Percentiles rank a stretch among this genome's conserved stretches.
phyloP scores from a whole-genome alignment of 495 filamentous ascomycete genomes.

The Xylaria telfairii region DNA sequence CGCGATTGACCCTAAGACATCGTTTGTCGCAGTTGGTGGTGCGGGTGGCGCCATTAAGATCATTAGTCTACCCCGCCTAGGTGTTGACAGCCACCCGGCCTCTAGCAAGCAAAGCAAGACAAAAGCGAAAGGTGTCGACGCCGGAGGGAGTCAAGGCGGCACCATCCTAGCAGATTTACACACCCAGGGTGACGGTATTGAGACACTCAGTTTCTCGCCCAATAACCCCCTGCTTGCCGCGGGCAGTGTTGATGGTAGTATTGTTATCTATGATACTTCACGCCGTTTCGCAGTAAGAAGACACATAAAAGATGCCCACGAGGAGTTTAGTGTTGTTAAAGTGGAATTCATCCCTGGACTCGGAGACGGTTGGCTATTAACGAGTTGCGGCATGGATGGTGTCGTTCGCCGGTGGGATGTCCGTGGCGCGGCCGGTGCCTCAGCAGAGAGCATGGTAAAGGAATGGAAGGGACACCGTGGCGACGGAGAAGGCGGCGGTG shows the following conservation, averaged over 20 bases:
- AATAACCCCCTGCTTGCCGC: constrained; percentile 81
- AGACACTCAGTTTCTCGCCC: constrained; percentile 83
- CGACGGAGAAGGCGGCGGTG: constrained; percentile 82
- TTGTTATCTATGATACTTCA: constrained; percentile 85
- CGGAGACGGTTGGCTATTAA: constrained; percentile 68
- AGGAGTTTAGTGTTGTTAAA: constrained; percentile 84
- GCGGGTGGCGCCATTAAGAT: constrained; percentile 83
- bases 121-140: constrained; percentile 50
- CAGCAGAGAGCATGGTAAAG: constrained; percentile 66
- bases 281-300: constrained; percentile 81
- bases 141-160: constrained; percentile 58
- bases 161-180: constrained; percentile 72
- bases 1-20: constrained; percentile 76
- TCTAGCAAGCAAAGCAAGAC: constrained; percentile 41
- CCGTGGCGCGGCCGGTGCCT: constrained; percentile 72
- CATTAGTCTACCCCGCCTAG: constrained; percentile 78
- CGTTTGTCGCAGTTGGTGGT: constrained; percentile 84
- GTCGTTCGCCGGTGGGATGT: constrained; percentile 87
- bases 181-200: constrained; percentile 74
- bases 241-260: constrained; percentile 87
- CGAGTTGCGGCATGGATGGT: constrained; percentile 84
- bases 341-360: constrained; percentile 75
- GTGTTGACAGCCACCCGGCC: constrained; percentile 41
- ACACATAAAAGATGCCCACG: constrained; percentile 81
- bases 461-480: constrained; percentile 82